Base-by-base conservation (phyloP, 148 eudicot genomes). In the Rhododendron kiyosumense region DNA sequence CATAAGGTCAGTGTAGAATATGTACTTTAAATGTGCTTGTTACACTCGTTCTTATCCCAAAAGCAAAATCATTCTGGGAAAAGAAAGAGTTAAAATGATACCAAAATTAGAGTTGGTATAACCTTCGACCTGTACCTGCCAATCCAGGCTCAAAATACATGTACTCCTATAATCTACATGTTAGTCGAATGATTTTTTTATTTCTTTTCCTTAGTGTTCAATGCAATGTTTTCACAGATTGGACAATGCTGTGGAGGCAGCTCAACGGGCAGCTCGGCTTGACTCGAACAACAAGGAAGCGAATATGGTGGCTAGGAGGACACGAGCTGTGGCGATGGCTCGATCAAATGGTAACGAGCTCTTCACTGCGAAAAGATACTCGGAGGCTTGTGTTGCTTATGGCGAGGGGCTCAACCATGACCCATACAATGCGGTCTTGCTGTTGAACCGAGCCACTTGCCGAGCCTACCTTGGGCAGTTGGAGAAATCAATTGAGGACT, bases 371-470 rank as follows among this genome's bases (percentile, higher is more conserved):
- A 88, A 87, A 2, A 87, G 88, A 63, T 94, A 91, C 90, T 45
- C 89, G 0, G 99, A 97, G 85, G 99, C 99, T 36, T 90, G 93
- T 57, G 77, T 34, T 79, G 98, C 98, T 18, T 97, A 97, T 84
- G 94, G 92, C 1, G 93, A 94, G 81, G 99, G 99, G 46, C 98
- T 97, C 22, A 92, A 93, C 81, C 95, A 91, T 79, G 98, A 95
- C 65, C 98, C 98, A 0, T 88, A 87, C 90, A 97, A 95, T 89
- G 88, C 99, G 0, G 86, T 95, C 57, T 90, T 95, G 91, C 84
- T 95, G 51, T 93, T 96, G 83, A 97, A 97, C 86, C 89, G 99
- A 88, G 99, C 98, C 38, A 94, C 99, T 32, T 97, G 98, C 85
- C 85, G 93, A 20, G 83, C 92, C 71, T 95, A 94, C 83, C 95